A percentile compares a stretch with the other conserved stretches of the same genome.
Conservation (phyloP, 176 grass and related monocot genomes). For the Thalia dealbata region DNA sequence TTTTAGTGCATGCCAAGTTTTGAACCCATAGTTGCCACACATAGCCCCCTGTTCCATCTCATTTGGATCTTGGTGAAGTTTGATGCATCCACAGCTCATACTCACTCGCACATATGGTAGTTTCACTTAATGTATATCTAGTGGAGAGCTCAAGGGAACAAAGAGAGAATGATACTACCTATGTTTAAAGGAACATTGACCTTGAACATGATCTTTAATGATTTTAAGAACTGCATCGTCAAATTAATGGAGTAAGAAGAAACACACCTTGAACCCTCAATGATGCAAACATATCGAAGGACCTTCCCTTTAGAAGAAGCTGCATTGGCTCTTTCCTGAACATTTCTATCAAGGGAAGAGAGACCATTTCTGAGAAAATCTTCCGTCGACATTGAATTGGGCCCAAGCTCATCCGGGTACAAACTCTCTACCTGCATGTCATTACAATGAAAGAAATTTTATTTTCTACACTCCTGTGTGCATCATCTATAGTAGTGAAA, state of each 20-base stretch:
- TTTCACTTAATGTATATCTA: background rate
- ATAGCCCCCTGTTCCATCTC: background rate
- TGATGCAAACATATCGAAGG: constrained; percentile 71
- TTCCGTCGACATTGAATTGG: constrained; percentile 44
- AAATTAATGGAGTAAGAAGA: constrained; percentile 4
- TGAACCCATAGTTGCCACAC: too few relatives aligned
- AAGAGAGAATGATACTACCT: background rate
- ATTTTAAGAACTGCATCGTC: background rate
- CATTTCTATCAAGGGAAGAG: constrained; percentile 46
- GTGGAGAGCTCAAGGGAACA: background rate
- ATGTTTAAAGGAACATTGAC: background rate
- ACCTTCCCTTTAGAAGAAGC: constrained; percentile 77
- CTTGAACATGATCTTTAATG: background rate
- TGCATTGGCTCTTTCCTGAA: constrained; percentile 54
- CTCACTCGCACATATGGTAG: too few relatives aligned
- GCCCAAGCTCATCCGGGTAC: constrained; percentile 69
- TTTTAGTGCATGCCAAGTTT: too few relatives aligned
- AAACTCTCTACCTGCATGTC: constrained; percentile 74
- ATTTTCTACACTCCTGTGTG: background rate
- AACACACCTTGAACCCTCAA: constrained; percentile 42
- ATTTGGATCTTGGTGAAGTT: background rate
- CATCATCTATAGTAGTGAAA: background rate
- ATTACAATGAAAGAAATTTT: constrained; percentile 5
- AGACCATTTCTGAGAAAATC: constrained; percentile 64
- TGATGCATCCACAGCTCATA: background rate